Percentiles rank a stretch among this genome's conserved stretches.
These are phyloP conservation scores for Penicillium sp. DNA, from an alignment of 2,329 filamentous ascomycete species.

Conservation along the genomic window DNA sequence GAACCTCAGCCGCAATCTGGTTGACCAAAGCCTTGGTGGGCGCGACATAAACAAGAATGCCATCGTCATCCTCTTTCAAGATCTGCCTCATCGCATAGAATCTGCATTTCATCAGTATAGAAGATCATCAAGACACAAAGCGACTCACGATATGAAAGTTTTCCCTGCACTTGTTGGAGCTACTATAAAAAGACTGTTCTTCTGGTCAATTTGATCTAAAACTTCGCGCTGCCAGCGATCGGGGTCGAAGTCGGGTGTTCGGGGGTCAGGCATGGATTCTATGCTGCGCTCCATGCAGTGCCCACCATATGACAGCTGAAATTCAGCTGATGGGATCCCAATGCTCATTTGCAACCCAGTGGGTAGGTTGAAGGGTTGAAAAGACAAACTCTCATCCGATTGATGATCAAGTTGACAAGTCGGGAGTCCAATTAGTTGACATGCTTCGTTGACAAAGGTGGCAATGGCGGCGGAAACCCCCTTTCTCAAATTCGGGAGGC, in stretches of 20 bases:
- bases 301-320: conserved; percentile 69
- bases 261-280: conserved; percentile 65
- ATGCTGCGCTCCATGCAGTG: conserved; percentile 76
- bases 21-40: conserved; percentile 82
- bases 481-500: conserved; percentile 28
- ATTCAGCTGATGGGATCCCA: conserved; percentile 53
- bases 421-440: conserved; percentile 35
- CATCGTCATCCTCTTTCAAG: conserved; percentile 66
- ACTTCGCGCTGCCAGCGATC: conserved; percentile 77
- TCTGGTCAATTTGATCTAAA: conserved; percentile 69
- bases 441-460: conserved; percentile 33
- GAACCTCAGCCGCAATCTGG: conserved; percentile 77
- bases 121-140: neutral
- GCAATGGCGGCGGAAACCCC: conserved; percentile 47
- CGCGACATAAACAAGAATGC: conserved; percentile 74
- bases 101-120: conserved; percentile 15
- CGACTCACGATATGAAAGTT: conserved; percentile 66
- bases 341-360: conserved; percentile 32
- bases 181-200: conserved; percentile 72
- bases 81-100: conserved; percentile 83
- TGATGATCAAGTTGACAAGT: conserved; percentile 15
- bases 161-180: conserved; percentile 79
- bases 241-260: conserved; percentile 67
- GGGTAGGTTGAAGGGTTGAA: conserved; percentile 20
- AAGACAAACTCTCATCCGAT: conserved; percentile 17